Evolutionary conservation across 2,329 filamentous ascomycete genomes (phyloP).

Genomic region (Neospermospora avenae): DNA sequence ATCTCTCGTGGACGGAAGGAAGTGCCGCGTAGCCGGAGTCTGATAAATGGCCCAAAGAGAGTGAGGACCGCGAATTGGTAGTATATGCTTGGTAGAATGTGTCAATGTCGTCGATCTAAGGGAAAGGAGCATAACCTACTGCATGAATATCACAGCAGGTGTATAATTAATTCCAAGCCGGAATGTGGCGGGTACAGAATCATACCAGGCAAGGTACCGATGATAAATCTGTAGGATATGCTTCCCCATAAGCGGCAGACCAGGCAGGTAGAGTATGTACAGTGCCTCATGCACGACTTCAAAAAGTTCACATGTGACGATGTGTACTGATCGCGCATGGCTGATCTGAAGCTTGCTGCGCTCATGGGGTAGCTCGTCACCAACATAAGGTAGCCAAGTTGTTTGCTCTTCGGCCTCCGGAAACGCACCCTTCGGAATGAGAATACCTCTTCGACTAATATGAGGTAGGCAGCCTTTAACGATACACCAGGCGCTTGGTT

Average conservation of each 20-base stretch:
- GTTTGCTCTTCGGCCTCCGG: too few species aligned
- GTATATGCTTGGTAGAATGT: constrained; percentile 54
- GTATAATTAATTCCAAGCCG: constrained; percentile 66
- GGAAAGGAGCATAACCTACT: constrained; percentile 55
- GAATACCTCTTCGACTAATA: too few species aligned
- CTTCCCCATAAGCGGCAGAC: constrained; percentile 65
- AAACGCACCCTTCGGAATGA: too few species aligned
- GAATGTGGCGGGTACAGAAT: constrained; percentile 60
- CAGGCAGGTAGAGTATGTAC: constrained; percentile 48
- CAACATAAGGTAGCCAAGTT: too few species aligned
- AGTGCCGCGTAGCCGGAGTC: neutral
- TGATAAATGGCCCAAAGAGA: constrained; percentile 63
- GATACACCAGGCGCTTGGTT: too few species aligned
- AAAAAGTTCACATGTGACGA: constrained; percentile 44
- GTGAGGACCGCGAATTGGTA: constrained; percentile 68
- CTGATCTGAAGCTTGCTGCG: too few species aligned
- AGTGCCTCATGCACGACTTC: constrained; percentile 64
- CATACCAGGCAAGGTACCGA: constrained; percentile 70
- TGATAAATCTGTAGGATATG: constrained; percentile 63
- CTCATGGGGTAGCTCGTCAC: too few species aligned
- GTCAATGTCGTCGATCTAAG: neutral
- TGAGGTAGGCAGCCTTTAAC: too few species aligned
- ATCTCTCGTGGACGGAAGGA: too few species aligned
- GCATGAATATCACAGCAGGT: constrained; percentile 68
- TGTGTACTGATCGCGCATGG: too few species aligned